Percentiles rank a stretch among this genome's conserved stretches.
Evolutionary conservation across 495 filamentous ascomycete species (phyloP).

Genomic region (Elaphomyces granulatus): DNA sequence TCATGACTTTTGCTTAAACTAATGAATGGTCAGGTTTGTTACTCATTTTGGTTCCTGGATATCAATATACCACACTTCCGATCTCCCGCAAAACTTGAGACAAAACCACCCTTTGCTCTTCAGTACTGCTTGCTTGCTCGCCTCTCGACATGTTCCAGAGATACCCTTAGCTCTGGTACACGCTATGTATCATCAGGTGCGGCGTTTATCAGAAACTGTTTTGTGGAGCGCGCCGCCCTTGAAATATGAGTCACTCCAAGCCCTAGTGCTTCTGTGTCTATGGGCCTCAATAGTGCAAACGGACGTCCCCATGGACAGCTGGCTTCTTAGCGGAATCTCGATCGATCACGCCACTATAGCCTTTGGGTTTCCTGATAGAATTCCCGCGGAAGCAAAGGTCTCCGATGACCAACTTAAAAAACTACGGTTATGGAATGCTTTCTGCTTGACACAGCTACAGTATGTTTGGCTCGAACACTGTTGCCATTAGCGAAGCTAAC

Average conservation of each 20-base stretch:
- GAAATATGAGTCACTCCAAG: slow-evolving; percentile 24
- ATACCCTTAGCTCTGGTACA: slow-evolving; percentile 19
- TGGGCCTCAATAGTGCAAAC: slow-evolving; percentile 24
- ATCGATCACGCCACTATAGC: slow-evolving; percentile 27
- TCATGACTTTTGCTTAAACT: slow-evolving; percentile 2
- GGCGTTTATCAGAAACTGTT: slow-evolving; percentile 20
- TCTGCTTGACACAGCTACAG: slow-evolving; percentile 28
- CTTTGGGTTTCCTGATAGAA: slow-evolving; percentile 20
- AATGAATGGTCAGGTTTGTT: slow-evolving; percentile 17
- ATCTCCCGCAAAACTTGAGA: slow-evolving; percentile 13
- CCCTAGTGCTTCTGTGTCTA: slow-evolving; percentile 24
- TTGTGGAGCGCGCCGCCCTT: slow-evolving; percentile 23
- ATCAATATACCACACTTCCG: slow-evolving; percentile 20
- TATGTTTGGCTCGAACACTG: slow-evolving; percentile 8
- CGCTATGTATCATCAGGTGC: slow-evolving; percentile 24
- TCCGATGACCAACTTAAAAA: slow-evolving; percentile 21
- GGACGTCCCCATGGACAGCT: slow-evolving; percentile 26
- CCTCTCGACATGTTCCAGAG: slow-evolving; percentile 27
- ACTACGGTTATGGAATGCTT: slow-evolving; percentile 27
- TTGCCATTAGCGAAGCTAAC: neutral
- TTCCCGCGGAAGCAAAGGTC: slow-evolving; percentile 13
- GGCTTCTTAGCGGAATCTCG: slow-evolving; percentile 29
- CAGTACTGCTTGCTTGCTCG: slow-evolving; percentile 26
- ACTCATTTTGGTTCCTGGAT: slow-evolving; percentile 26
- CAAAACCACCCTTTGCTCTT: slow-evolving; percentile 23